Percentiles rank a stretch among this genome's conserved stretches.
Evolutionary conservation across 495 filamentous ascomycete species (phyloP).

Genomic region (Trichoderma asperelloides): DNA sequence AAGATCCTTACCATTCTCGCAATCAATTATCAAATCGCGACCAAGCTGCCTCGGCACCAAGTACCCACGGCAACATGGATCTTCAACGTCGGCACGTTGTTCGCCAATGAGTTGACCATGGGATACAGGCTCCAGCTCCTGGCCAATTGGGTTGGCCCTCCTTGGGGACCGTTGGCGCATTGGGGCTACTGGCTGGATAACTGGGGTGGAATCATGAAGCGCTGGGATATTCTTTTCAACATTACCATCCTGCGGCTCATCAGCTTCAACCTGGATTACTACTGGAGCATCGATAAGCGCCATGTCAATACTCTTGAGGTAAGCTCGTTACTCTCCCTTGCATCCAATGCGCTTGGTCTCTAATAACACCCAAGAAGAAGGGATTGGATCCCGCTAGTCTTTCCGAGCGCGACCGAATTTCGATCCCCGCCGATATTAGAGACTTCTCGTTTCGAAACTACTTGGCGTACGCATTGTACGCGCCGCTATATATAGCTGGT

Average conservation of each 20-base stretch:
- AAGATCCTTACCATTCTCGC: conserved; percentile 77
- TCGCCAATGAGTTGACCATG: conserved; percentile 75
- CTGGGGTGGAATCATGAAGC: conserved; percentile 68
- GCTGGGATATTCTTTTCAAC: conserved; percentile 97
- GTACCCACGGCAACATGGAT: conserved; percentile 75
- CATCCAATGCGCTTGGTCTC: conserved; percentile 20
- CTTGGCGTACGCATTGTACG: conserved; percentile 79
- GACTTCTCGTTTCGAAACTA: conserved; percentile 81
- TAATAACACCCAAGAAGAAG: conserved; percentile 87
- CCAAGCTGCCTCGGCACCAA: conserved; percentile 52
- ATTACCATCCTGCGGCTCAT: conserved; percentile 88
- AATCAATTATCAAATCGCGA: conserved; percentile 73
- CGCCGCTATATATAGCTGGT: conserved; percentile 84
- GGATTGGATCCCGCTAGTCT: conserved; percentile 78
- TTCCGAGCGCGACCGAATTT: conserved; percentile 78
- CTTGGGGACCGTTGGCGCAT: conserved; percentile 28
- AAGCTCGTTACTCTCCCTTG: conserved; percentile 25
- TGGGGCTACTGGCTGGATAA: conserved; percentile 63
- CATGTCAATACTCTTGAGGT: conserved; percentile 75
- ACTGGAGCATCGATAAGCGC: conserved; percentile 72
- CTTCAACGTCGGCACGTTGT: conserved; percentile 83
- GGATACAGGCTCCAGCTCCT: conserved; percentile 68
- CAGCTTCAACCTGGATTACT: conserved; percentile 95
- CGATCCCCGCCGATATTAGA: conserved; percentile 55
- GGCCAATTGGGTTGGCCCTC: conserved; percentile 39